These are phyloP conservation scores for Camillea tinctor DNA, from an alignment of 2,329 filamentous ascomycete species.

Conservation along the genomic window DNA sequence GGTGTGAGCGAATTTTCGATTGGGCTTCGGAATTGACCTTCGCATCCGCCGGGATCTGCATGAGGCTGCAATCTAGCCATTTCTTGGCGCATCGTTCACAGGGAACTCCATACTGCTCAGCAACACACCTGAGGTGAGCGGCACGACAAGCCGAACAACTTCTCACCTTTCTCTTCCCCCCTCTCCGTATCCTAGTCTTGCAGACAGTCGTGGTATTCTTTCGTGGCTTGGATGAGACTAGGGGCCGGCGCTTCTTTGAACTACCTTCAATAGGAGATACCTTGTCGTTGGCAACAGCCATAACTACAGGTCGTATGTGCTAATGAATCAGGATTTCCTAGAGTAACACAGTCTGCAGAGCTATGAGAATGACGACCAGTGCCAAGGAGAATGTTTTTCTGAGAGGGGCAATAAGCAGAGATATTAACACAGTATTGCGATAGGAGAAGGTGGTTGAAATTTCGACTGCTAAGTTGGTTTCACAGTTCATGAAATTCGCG, in stretches of 20 bases:
- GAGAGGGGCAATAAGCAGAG: too few species aligned
- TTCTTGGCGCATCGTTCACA: slow-evolving; percentile 23
- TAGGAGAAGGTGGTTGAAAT: not conserved
- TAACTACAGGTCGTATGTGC: not conserved
- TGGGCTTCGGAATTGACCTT: not conserved
- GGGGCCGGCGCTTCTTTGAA: not conserved
- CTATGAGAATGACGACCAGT: not conserved
- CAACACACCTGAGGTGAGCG: slow-evolving; percentile 20
- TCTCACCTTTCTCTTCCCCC: slow-evolving; percentile 7
- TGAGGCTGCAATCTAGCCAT: slow-evolving; percentile 12
- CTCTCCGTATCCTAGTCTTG: slow-evolving; percentile 12
- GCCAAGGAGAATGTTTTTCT: not conserved
- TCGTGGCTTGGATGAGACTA: not conserved
- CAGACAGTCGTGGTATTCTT: not conserved
- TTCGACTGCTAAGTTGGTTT: not conserved
- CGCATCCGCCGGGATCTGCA: not conserved
- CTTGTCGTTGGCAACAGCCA: not conserved
- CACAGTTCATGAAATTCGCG: too few species aligned
- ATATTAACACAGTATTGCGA: not conserved
- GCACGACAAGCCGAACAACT: slow-evolving; percentile 18
- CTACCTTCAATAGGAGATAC: not conserved
- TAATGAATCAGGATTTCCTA: not conserved
- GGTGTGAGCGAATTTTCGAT: not conserved
- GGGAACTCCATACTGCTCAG: slow-evolving; percentile 16
- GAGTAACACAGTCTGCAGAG: not conserved